These are phyloP conservation scores for Boletus subcaerulescens DNA, from an alignment of 768 basidiomycete species.

Conservation along the genomic window DNA sequence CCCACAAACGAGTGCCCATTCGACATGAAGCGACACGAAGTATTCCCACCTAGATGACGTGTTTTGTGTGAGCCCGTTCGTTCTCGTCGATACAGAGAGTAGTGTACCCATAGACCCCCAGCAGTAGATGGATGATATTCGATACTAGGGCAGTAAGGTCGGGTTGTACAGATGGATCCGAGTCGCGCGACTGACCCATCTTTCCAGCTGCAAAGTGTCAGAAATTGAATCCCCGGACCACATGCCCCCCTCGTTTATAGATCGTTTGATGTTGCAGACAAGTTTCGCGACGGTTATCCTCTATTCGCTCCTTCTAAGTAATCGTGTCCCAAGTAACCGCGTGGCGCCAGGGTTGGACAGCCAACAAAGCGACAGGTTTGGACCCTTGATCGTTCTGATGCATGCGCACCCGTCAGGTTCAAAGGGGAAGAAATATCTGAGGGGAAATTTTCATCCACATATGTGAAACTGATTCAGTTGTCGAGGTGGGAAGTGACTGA, in stretches of 20 bases:
- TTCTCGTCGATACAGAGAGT: not conserved
- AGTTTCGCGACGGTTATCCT: not conserved
- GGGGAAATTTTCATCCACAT: too few relatives aligned
- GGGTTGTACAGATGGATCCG: too few relatives aligned
- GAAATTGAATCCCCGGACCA: too few relatives aligned
- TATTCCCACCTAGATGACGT: slow-evolving; percentile 24
- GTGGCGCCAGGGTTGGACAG: not conserved
- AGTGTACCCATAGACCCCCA: slow-evolving; percentile 22
- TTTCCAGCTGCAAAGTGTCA: not conserved
- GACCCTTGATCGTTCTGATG: too few relatives aligned
- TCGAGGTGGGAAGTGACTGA: too few relatives aligned
- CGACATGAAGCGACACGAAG: slow-evolving; percentile 11
- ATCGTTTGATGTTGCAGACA: not conserved
- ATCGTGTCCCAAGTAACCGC: not conserved
- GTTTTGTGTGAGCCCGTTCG: not conserved
- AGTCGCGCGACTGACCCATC: not conserved
- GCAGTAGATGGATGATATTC: slow-evolving; percentile 7
- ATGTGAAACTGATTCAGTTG: too few relatives aligned
- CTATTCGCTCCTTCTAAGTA: too few relatives aligned
- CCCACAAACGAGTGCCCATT: slow-evolving; percentile 12
- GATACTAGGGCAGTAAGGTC: not conserved
- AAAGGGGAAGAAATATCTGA: too few relatives aligned
- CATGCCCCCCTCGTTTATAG: not conserved
- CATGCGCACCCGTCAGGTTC: too few relatives aligned
- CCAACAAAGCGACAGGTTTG: not conserved